Conservation (phyloP, 73 alveolate species). For the Tetrahymena thermophila region DNA sequence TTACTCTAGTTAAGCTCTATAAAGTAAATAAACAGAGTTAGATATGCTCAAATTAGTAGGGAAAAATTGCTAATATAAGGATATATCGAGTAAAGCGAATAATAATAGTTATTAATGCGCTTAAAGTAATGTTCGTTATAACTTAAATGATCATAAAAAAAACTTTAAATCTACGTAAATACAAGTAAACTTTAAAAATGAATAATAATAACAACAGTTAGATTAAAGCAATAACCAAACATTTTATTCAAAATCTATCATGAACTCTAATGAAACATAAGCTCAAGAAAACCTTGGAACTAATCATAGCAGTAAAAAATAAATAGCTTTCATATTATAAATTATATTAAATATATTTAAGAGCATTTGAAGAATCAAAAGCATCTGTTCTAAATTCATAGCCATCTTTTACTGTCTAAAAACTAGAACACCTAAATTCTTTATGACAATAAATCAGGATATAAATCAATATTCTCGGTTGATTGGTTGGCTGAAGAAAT, state of each 20-base stretch:
- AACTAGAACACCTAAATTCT: not conserved
- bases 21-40: not conserved
- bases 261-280: not conserved
- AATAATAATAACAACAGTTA: too few relatives aligned
- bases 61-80: not conserved
- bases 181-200: not conserved
- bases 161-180: not conserved
- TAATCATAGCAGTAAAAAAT: not conserved
- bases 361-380: not conserved
- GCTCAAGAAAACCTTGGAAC: not conserved
- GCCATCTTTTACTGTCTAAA: not conserved
- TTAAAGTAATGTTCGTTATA: too few relatives aligned
- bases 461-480: not conserved
- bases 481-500: not conserved
- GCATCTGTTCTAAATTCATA: not conserved
- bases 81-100: too few relatives aligned
- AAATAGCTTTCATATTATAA: too few relatives aligned
- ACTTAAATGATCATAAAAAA: too few relatives aligned
- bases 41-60: not conserved
- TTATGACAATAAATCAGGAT: not conserved
- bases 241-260: not conserved
- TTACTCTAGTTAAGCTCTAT: not conserved
- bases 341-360: too few relatives aligned
- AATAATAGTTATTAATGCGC: too few relatives aligned
- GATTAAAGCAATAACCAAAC: not conserved